Conservation (phyloP, 139 green algal genomes). For the Volvox africanus region DNA sequence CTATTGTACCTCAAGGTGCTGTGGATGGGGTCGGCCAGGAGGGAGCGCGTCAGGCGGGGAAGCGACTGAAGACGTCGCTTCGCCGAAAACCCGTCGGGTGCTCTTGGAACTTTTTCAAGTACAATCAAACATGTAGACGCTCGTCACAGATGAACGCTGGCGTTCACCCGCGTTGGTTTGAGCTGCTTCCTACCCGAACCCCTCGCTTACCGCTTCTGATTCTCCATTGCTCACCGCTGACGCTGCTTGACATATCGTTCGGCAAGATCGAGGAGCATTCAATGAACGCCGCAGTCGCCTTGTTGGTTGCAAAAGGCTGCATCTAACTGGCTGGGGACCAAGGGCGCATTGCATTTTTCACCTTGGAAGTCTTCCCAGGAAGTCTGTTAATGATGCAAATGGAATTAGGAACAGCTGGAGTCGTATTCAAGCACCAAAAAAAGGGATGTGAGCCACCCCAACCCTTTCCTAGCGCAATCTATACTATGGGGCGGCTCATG, state of each 20-base stretch:
- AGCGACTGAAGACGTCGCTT: no score
- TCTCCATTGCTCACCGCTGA: conserved; percentile 1
- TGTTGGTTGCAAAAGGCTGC: not conserved
- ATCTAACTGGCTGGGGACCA: not conserved
- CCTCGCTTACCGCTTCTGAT: not conserved
- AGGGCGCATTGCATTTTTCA: conserved; percentile 8
- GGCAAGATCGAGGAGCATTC: not conserved
- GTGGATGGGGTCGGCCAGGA: no score
- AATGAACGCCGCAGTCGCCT: not conserved
- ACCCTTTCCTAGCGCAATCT: not conserved
- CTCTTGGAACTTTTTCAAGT: no score
- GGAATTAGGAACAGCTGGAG: no score
- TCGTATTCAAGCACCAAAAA: no score
- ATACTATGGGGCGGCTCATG: not conserved
- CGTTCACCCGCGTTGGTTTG: no score
- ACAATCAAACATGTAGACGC: no score
- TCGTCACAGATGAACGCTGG: no score
- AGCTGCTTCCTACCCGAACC: not conserved
- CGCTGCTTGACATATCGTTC: not conserved
- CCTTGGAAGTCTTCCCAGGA: not conserved
- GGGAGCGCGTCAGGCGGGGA: no score
- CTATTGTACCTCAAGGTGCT: no score
- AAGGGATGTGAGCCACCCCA: no score
- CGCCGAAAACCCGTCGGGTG: no score
- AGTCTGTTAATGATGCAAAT: not conserved